Percentiles rank a stretch among this genome's conserved stretches.
Conservation (phyloP, 352 stramenopile species). For the Poterioochromonas sp. region DNA sequence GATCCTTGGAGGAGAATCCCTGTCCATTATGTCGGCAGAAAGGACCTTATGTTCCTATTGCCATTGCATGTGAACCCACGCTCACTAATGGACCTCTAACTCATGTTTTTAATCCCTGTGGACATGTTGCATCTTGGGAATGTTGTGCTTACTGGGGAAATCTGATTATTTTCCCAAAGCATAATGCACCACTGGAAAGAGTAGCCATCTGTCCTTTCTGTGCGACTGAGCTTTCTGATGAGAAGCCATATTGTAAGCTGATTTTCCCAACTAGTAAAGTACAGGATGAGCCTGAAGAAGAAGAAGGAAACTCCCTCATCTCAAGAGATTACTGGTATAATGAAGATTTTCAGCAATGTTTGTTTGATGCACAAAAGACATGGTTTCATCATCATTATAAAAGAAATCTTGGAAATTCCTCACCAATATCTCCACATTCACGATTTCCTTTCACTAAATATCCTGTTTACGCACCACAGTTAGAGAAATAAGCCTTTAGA, state of each 20-base stretch:
- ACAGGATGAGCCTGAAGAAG: no score
- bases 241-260: background rate
- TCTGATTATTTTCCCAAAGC: background rate
- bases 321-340: no score
- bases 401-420: no score
- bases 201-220: background rate
- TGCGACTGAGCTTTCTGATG: background rate
- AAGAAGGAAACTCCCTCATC: no score
- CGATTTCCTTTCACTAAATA: no score
- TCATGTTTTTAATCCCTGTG: slow-evolving; percentile 29
- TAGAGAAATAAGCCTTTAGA: no score
- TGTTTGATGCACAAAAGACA: no score
- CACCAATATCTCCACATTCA: no score
- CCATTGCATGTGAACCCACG: background rate
- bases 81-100: background rate
- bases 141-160: background rate
- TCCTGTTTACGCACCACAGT: no score
- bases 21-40: background rate
- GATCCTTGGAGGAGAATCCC: background rate
- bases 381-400: no score
- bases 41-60: slow-evolving; percentile 9
- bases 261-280: background rate
- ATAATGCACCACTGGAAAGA: background rate
- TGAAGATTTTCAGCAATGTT: no score
- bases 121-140: slow-evolving; percentile 13